These are phyloP conservation scores for Drechslerella dactyloides DNA, from an alignment of 2,329 filamentous ascomycete species.

Conservation along the genomic window DNA sequence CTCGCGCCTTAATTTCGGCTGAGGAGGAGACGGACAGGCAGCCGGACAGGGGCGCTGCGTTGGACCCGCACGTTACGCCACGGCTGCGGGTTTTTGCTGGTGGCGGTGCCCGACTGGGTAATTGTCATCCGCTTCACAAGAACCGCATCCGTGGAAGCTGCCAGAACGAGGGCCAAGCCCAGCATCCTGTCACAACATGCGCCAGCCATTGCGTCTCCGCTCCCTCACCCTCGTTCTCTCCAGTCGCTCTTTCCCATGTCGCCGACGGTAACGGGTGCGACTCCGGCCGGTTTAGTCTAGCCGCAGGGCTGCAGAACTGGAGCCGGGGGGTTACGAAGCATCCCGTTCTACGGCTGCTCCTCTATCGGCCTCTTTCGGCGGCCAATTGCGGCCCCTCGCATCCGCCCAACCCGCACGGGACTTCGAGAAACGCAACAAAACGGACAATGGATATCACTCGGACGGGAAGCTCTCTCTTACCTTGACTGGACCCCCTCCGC, in stretches of 20 bases:
- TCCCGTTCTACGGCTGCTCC: no score
- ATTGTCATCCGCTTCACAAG: slow-evolving; percentile 21
- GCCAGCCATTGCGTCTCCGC: background rate
- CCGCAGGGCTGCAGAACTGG: no score
- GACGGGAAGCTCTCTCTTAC: slow-evolving; percentile 13
- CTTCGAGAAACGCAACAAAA: background rate
- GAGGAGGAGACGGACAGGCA: background rate
- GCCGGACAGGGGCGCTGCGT: no score
- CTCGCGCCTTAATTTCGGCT: slow-evolving; percentile 2
- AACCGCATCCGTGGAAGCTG: slow-evolving; percentile 29
- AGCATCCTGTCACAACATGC: background rate
- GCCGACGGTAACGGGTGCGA: background rate
- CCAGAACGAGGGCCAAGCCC: slow-evolving; percentile 18
- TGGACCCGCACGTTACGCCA: background rate
- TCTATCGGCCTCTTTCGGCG: no score
- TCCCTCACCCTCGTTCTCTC: background rate
- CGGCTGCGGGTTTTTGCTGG: slow-evolving; percentile 3
- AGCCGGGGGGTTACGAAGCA: no score
- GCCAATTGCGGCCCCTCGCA: no score
- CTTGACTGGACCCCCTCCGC: slow-evolving; percentile 25
- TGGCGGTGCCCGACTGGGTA: slow-evolving; percentile 30
- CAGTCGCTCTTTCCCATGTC: background rate
- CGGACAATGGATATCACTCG: background rate
- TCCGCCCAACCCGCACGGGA: no score
- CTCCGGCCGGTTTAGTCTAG: no score